These are phyloP conservation scores for Plasmodium relictum DNA, from an alignment of 169 alveolate genomes.

Conservation along the genomic window DNA sequence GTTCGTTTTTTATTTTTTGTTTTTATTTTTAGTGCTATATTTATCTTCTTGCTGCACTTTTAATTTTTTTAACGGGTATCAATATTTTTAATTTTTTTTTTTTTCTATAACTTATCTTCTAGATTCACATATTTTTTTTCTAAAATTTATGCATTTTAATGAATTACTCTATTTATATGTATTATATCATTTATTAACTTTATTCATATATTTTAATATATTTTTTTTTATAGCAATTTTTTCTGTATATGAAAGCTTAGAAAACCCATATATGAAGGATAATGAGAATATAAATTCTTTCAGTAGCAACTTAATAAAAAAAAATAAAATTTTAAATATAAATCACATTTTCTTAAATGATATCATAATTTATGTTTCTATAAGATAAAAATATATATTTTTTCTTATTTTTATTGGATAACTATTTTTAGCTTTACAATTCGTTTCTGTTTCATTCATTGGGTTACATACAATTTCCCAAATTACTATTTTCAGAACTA, in stretches of 20 bases:
- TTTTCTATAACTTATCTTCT: too few species aligned
- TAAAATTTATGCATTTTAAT: too few species aligned
- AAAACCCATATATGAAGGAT: conserved; percentile 44
- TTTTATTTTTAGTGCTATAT: conserved; percentile 8
- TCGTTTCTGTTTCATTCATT: conserved; percentile 36
- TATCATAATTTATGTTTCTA: not conserved
- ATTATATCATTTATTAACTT: too few species aligned
- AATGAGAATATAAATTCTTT: conserved; percentile 29
- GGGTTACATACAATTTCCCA: conserved; percentile 43
- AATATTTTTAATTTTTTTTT: not conserved
- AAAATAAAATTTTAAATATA: not conserved
- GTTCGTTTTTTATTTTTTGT: not conserved
- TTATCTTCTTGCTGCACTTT: conserved; percentile 3
- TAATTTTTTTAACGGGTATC: conserved; percentile 2
- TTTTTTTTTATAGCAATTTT: conserved; percentile 10
- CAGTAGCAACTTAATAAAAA: conserved; percentile 30
- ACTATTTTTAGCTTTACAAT: conserved; percentile 22
- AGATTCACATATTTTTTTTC: too few species aligned
- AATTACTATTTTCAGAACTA: conserved; percentile 9
- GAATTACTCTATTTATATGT: too few species aligned
- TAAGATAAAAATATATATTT: conserved; percentile 1
- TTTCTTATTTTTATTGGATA: not conserved
- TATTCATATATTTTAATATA: too few species aligned
- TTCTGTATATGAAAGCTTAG: conserved; percentile 48
- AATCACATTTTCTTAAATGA: not conserved